Evolutionary conservation across 2,329 filamentous ascomycete species (phyloP), one percentile per base, ranked within the genome.

Genomic region (Xylariaceae sp.): DNA sequence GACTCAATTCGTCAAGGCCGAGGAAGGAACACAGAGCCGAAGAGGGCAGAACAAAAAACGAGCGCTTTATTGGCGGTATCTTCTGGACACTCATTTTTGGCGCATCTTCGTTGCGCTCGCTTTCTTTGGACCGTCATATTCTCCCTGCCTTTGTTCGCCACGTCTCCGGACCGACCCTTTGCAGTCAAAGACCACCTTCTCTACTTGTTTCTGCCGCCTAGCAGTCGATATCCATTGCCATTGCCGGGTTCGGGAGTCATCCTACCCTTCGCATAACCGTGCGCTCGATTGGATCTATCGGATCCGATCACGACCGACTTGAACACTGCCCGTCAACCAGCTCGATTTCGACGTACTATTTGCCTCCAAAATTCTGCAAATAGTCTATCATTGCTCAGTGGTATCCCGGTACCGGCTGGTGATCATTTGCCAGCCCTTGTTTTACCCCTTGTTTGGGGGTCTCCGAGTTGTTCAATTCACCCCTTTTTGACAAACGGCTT

Each of bases 11-110:
- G 49, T 39, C 47, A n/a, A 52, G 47, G 27, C 41, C 58, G 50
- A 55, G 40, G 34, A 51, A 56, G 12, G 39, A 19, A 29, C 30
- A 51, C 27, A 51, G 34, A 31, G 47, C 19, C 47, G 47, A 44
- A 50, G 50, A 39, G 35, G 51, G 47, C 50, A 37, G 30, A 53
- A 58, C 35, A 55, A 47, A 37, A 49, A 56, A 50, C 44, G 57
- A 55, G 54, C 60, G 58, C 63, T 60, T 65, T 63, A 60, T 65
- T 61, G 63, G 60, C 58, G 55, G 54, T 64, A 60, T 52, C 59
- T 62, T 61, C 61, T 67, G 59, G 62, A 67, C 66, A 50, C 61
- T 68, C 65, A 57, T 68, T 67, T 65, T 61, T 58, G 56, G 58
- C 59, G 53, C 50, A 59, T 61, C 57, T 60, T 60, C 56, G 61